These are phyloP conservation scores for Cryptomeria japonica DNA, from an alignment of 75 land plant genomes.

Conservation along the genomic window DNA sequence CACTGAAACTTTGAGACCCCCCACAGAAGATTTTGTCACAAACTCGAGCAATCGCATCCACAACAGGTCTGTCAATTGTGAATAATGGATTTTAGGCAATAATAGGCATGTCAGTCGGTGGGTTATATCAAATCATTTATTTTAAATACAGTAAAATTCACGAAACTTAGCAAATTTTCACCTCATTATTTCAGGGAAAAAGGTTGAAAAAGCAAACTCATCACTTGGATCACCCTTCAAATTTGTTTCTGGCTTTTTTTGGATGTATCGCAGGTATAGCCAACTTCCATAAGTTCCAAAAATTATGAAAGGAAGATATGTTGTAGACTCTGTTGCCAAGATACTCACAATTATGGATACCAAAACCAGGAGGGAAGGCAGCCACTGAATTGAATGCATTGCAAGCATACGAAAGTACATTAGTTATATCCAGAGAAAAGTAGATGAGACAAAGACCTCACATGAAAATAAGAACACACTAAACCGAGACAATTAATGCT, in stretches of 20 bases:
- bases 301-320: conserved; percentile 72
- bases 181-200: conserved; percentile 86
- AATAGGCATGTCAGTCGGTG: not conserved
- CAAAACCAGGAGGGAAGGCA: conserved; percentile 74
- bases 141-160: not conserved
- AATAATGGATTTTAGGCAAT: not conserved
- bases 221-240: conserved; percentile 59
- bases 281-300: conserved; percentile 83
- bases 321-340: conserved; percentile 47
- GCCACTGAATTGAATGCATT: conserved; percentile 59
- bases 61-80: conserved; percentile 58
- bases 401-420: not conserved
- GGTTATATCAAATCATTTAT: not conserved
- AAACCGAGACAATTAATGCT: not conserved
- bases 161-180: conserved; percentile 16
- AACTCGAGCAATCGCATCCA: conserved; percentile 70
- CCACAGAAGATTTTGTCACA: conserved; percentile 80
- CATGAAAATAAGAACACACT: not conserved
- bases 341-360: conserved; percentile 49
- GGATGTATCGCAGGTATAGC: conserved; percentile 49
- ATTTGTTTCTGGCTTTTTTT: conserved; percentile 47
- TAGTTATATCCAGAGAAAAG: not conserved
- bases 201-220: conserved; percentile 87
- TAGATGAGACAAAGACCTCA: not conserved
- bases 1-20: conserved; percentile 36